Evolutionary conservation across 306 rosid genomes (phyloP), one percentile per base, ranked within the genome.

Genomic region (Chamaecrista fasciculata): DNA sequence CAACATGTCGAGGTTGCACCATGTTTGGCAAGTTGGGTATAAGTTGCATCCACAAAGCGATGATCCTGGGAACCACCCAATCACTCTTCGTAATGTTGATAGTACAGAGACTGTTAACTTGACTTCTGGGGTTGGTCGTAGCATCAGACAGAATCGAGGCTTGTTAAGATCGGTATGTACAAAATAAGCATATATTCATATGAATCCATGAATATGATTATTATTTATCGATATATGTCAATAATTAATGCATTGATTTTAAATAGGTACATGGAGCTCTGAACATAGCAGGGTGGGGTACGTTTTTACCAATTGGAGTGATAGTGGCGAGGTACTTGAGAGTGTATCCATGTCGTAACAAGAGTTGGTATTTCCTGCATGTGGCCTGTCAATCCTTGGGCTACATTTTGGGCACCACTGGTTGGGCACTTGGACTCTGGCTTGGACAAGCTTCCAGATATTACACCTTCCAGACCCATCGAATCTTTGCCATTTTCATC

Each of bases 251-350:
- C 34, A 29, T 29, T 5, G 34, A 8, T 12, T 39, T 8, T 39
- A 6, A 1, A 43, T 26, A 93, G 97, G 82, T 85, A 65, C 98
- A 93, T 67, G 98, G 98, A 74, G 72, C 80, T 52, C 75, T 93
- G 42, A 93, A 85, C 82, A 90, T 90, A 0, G 69, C 83, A 2
- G 98, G 98, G 16, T 90, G 97, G 96, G 98, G 98, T 53, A 73
- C 76, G 3, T 2, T 90, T 2, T 65, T 93, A 70, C 98, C 97
- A 2, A 8, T 73, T 18, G 98, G 98, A 46, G 85, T 85, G 3
- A 88, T 93, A 23, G 25, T 72, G 1, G 86, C 97, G 0, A 80
- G 98, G 68, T 93, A 88, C 73, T 81, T 40, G 62, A 76, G 83
- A 60, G 84, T 46, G 68, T 70, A 26, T 43, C 92, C 95, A 1